Evolutionary conservation across 768 basidiomycete genomes (phyloP).

Genomic region (Lactarius tabidus): DNA sequence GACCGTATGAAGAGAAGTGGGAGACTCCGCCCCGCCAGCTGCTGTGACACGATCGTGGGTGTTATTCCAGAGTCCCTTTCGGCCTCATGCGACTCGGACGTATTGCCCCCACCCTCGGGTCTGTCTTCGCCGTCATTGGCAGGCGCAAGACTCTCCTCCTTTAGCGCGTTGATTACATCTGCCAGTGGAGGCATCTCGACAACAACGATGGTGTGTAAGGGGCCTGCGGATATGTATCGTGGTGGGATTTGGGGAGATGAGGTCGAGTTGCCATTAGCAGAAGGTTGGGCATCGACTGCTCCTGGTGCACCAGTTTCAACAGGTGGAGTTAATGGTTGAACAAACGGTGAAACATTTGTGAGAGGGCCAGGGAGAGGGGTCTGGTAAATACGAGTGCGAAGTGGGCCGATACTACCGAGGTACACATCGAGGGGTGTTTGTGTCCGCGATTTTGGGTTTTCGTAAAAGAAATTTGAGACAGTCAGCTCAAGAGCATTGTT

Average conservation of each 20-base stretch:
- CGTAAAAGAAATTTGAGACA: conserved; percentile 85
- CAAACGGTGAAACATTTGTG: conserved; percentile 58
- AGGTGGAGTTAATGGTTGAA: conserved; percentile 41
- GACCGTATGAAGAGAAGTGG: conserved; percentile 80
- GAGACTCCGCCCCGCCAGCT: conserved; percentile 65
- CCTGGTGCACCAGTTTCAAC: conserved; percentile 26
- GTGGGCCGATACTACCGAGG: conserved; percentile 84
- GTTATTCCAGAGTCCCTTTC: conserved; percentile 21
- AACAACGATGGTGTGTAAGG: conserved; percentile 75
- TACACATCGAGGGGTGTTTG: conserved; percentile 82
- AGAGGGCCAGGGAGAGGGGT: conserved; percentile 65
- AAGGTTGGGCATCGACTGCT: conserved; percentile 15
- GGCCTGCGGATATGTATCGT: conserved; percentile 49
- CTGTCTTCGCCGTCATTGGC: conserved; percentile 36
- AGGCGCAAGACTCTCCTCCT: conserved; percentile 59
- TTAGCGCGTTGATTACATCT: conserved; percentile 74
- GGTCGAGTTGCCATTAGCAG: conserved; percentile 13
- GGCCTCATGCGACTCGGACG: conserved; percentile 14
- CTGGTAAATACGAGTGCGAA: conserved; percentile 73
- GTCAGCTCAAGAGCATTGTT: conserved; percentile 78
- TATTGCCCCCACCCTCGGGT: conserved; percentile 26
- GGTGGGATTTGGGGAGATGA: conserved; percentile 32
- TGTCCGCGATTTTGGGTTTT: conserved; percentile 58
- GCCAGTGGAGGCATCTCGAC: conserved; percentile 78
- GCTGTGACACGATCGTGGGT: conserved; percentile 33